Evolutionary conservation across 106 monocot species (phyloP).

Genomic region (Cymbidium sinense): DNA sequence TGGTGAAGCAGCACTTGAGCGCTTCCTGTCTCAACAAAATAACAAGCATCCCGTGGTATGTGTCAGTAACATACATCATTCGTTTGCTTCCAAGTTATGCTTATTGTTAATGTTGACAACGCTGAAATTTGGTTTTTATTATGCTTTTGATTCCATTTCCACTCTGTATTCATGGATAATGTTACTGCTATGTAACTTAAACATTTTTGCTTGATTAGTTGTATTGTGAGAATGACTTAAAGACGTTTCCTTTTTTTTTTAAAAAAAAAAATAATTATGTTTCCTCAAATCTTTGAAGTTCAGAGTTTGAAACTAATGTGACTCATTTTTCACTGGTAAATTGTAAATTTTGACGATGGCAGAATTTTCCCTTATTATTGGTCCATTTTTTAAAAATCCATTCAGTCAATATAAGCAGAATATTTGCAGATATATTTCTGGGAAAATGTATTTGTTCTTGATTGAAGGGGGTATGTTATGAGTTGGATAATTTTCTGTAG

Average conservation of each 20-base stretch:
- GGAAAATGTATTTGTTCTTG: not conserved
- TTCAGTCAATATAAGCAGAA: not conserved
- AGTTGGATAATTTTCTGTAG: too few species aligned
- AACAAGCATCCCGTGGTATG: slow-evolving; percentile 34
- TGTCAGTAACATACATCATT: slow-evolving; percentile 18
- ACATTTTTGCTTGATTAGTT: slow-evolving; percentile 2
- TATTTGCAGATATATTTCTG: not conserved
- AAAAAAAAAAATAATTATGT: not conserved
- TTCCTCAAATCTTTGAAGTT: not conserved
- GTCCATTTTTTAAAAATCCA: not conserved
- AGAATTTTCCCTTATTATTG: not conserved
- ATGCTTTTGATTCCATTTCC: not conserved
- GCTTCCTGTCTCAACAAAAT: slow-evolving; percentile 47
- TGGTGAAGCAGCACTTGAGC: slow-evolving; percentile 63
- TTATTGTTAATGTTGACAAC: slow-evolving; percentile 20
- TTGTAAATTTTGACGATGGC: not conserved
- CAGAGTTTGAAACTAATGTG: not conserved
- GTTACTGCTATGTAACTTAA: not conserved
- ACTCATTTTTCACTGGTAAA: not conserved
- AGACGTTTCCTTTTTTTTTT: too few species aligned
- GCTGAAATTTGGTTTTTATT: slow-evolving; percentile 11
- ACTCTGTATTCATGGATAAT: not conserved
- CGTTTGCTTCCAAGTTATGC: slow-evolving; percentile 14
- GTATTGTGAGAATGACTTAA: not conserved
- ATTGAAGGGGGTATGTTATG: not conserved